These are phyloP conservation scores for Trypanosoma congolense DNA, from an alignment of 208 protist genomes.

Conservation along the genomic window DNA sequence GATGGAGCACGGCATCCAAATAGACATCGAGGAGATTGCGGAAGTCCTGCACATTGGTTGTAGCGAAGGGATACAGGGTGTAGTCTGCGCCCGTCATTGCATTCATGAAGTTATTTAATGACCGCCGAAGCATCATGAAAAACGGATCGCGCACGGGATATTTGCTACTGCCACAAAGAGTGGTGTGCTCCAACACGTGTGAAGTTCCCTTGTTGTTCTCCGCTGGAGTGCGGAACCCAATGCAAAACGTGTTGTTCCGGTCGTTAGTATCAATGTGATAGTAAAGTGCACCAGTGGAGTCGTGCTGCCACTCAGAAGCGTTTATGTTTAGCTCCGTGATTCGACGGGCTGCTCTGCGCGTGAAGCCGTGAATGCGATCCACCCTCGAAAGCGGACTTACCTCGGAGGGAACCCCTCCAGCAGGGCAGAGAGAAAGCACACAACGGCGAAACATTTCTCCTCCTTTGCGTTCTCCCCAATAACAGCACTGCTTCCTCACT, in stretches of 20 bases:
- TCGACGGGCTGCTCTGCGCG: constrained; percentile 34
- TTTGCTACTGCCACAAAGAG: constrained; percentile 93
- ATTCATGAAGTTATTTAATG: constrained; percentile 91
- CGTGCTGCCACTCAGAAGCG: constrained; percentile 74
- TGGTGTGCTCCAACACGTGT: constrained; percentile 97
- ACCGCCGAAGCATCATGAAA: constrained; percentile 89
- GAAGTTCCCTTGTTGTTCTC: constrained; percentile 92
- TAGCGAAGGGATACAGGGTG: constrained; percentile 93
- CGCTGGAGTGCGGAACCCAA: constrained; percentile 94
- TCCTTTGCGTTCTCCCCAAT: not conserved
- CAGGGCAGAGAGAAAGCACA: constrained; percentile 22
- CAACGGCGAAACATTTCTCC: constrained; percentile 50
- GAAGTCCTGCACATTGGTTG: constrained; percentile 90
- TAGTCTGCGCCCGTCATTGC: constrained; percentile 92
- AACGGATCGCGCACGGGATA: constrained; percentile 93
- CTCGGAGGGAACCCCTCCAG: constrained; percentile 4
- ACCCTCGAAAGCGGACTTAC: constrained; percentile 26
- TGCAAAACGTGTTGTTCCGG: constrained; percentile 95
- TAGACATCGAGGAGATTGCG: constrained; percentile 92
- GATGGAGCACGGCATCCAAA: constrained; percentile 90
- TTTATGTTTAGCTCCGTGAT: constrained; percentile 78
- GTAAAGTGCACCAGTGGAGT: constrained; percentile 65
- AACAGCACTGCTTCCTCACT: no score
- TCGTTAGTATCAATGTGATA: constrained; percentile 93
- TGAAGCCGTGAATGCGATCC: constrained; percentile 64